Conservation (phyloP, 1,284 basidiomycete species). For the Ceratobasidium sp. region DNA sequence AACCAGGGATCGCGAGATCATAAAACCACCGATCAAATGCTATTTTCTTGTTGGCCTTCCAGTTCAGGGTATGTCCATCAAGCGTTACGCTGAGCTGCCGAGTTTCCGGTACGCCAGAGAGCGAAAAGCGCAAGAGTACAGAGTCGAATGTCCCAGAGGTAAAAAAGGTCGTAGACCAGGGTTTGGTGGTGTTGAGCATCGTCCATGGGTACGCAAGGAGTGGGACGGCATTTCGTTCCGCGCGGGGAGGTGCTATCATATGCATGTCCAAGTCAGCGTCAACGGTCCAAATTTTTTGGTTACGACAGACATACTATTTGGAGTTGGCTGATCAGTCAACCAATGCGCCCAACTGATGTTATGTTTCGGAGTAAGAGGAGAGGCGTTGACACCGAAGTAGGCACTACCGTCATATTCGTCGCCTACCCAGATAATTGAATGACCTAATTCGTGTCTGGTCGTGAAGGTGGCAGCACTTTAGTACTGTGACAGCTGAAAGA, state of each 20-base stretch:
- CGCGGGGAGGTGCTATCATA: constrained; percentile 46
- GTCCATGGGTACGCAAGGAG: constrained; percentile 79
- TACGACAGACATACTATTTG: constrained; percentile 40
- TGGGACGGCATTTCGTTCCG: constrained; percentile 77
- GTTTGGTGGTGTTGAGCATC: constrained; percentile 63
- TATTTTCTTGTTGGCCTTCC: constrained; percentile 62
- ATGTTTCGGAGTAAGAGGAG: constrained; percentile 48
- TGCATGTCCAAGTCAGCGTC: constrained; percentile 36
- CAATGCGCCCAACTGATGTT: constrained; percentile 74
- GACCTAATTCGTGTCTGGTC: constrained; percentile 73
- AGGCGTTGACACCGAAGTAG: constrained; percentile 78
- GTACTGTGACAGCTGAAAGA: constrained; percentile 17
- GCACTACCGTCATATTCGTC: constrained; percentile 88
- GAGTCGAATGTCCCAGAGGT: constrained; percentile 70
- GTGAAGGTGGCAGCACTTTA: too few species aligned
- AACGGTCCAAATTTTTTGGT: too few species aligned
- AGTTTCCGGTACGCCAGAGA: constrained; percentile 71
- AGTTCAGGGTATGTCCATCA: constrained; percentile 65
- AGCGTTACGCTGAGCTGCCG: constrained; percentile 65
- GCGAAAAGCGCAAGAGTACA: constrained; percentile 72
- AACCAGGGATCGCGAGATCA: constrained; percentile 56
- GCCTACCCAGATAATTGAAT: constrained; percentile 78
- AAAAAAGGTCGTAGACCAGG: constrained; percentile 67
- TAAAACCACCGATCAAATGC: constrained; percentile 77
- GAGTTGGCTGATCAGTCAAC: constrained; percentile 57